Evolutionary conservation across 257 asterid genomes (phyloP).

Genomic region (Petunia axillaris): DNA sequence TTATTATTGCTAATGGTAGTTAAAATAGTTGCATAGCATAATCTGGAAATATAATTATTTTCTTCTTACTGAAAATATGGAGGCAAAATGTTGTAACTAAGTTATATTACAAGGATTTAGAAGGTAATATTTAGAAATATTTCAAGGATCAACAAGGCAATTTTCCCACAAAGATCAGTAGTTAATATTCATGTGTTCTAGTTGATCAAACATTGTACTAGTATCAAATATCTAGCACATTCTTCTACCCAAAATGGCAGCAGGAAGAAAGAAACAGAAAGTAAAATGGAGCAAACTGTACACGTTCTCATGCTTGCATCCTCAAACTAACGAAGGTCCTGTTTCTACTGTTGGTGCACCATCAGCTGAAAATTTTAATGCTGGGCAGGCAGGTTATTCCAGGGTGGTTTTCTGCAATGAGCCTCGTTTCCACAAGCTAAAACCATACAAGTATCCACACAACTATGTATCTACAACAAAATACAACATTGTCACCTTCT

Average conservation of each 20-base stretch:
- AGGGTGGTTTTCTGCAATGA: conserved; percentile 81
- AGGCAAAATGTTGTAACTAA: background rate
- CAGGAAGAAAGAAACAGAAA: conserved; percentile 78
- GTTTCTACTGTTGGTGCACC: conserved; percentile 25
- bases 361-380: conserved; percentile 52
- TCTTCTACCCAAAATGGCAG: conserved; percentile 49
- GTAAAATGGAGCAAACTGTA: conserved; percentile 74
- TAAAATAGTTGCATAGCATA: background rate
- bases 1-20: too few relatives aligned
- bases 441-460: conserved; percentile 65
- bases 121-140: background rate
- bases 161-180: background rate
- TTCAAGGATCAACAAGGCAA: conserved; percentile 5
- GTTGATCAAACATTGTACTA: conserved; percentile 14
- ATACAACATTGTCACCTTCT: conserved; percentile 77
- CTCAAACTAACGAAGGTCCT: conserved; percentile 46
- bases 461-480: conserved; percentile 89
- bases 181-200: background rate
- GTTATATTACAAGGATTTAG: background rate
- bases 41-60: too few relatives aligned
- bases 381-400: conserved; percentile 56
- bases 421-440: conserved; percentile 62
- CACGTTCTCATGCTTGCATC: conserved; percentile 74
- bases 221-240: background rate
- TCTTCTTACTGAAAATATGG: background rate